Evolutionary conservation across 257 asterid genomes (phyloP).

Genomic region (Nicotiana sylvestris): DNA sequence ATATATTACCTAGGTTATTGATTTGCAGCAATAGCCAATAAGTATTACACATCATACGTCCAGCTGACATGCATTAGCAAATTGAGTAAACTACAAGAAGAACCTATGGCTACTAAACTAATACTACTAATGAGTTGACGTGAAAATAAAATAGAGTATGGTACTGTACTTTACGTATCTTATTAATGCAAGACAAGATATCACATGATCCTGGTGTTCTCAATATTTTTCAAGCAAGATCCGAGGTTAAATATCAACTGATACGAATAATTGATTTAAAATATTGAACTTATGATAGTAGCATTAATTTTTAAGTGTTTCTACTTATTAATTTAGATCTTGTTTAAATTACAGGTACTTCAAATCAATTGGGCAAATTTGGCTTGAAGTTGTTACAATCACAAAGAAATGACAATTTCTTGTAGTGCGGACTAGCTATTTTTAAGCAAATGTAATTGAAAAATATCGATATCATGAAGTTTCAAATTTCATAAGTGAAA

Average conservation of each 20-base stretch:
- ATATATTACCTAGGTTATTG: too few relatives aligned
- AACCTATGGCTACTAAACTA: background rate
- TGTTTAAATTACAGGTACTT: background rate
- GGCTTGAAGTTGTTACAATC: too few relatives aligned
- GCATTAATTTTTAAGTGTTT: background rate
- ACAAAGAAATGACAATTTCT: too few relatives aligned
- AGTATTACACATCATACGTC: too few relatives aligned
- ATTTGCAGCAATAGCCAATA: too few relatives aligned
- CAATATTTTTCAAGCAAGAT: background rate
- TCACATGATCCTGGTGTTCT: background rate
- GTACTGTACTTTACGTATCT: background rate
- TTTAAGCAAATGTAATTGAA: too few relatives aligned
- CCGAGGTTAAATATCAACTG: background rate
- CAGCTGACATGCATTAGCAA: too few relatives aligned
- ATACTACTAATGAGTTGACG: too few relatives aligned
- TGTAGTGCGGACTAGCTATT: too few relatives aligned
- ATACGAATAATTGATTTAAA: background rate
- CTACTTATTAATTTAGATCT: background rate
- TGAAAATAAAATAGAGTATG: background rate
- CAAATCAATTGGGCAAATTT: background rate
- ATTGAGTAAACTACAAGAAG: background rate
- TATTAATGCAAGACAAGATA: background rate
- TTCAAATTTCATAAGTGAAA: too few relatives aligned
- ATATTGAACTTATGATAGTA: background rate
- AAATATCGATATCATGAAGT: too few relatives aligned